These are phyloP conservation scores for Eremothecium gossypii DNA, from an alignment of 1,139 yeast genomes.

Conservation along the genomic window DNA sequence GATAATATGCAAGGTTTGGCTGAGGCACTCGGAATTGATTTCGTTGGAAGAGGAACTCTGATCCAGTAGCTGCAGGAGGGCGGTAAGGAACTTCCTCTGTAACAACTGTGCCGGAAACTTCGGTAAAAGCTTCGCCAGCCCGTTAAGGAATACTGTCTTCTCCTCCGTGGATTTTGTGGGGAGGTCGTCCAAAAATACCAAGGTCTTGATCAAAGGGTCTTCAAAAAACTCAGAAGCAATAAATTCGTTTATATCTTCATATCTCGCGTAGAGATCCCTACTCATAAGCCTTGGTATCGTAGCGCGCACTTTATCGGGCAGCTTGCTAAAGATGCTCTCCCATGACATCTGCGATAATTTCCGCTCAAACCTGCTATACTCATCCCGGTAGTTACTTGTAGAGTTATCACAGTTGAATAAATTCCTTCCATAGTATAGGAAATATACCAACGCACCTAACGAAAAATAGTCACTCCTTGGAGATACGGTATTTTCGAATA, in stretches of 20 bases:
- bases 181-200: constrained; percentile 77
- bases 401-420: constrained; percentile 42
- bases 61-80: constrained; percentile 41
- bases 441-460: constrained; percentile 62
- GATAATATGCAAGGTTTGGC: constrained; percentile 47
- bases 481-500: constrained; percentile 50
- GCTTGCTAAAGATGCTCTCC: constrained; percentile 40
- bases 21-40: constrained; percentile 41
- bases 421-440: constrained; percentile 45
- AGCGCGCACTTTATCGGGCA: constrained; percentile 35
- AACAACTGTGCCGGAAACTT: constrained; percentile 65
- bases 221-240: constrained; percentile 35
- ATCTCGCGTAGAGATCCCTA: constrained; percentile 28
- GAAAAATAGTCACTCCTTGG: constrained; percentile 78
- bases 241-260: constrained; percentile 27
- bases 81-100: constrained; percentile 67
- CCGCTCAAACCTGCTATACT: constrained; percentile 36
- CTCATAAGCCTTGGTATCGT: constrained; percentile 36
- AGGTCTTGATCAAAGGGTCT: constrained; percentile 73
- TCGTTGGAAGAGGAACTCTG: constrained; percentile 24
- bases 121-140: constrained; percentile 48
- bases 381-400: constrained; percentile 40
- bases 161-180: constrained; percentile 66
- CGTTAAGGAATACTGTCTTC: constrained; percentile 58
- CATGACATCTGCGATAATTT: constrained; percentile 38